A percentile compares a stretch with the other conserved stretches of the same genome.
phyloP scores from a whole-genome alignment of 495 filamentous ascomycete genomes.

The Letharia columbiana region DNA sequence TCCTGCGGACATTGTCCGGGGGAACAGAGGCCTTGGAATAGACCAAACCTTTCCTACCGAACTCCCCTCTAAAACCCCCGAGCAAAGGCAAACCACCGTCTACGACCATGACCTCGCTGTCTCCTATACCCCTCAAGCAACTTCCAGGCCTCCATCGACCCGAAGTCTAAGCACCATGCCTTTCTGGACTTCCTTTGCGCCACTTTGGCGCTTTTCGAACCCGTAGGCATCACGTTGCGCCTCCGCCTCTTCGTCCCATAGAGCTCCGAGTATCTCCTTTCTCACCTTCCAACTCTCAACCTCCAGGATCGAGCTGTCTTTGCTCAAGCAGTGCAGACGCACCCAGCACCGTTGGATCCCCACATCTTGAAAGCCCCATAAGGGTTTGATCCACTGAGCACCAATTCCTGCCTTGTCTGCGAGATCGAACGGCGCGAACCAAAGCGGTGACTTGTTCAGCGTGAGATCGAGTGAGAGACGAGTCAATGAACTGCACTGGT shows the following conservation, averaged over 20 bases:
- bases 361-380: slow-evolving; percentile 16
- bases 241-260: slow-evolving; percentile 18
- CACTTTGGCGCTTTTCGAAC: background rate
- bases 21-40: background rate
- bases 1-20: background rate
- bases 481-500: slow-evolving; percentile 10
- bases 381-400: slow-evolving; percentile 14
- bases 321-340: slow-evolving; percentile 8
- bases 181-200: background rate
- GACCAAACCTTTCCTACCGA: background rate
- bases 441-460: slow-evolving; percentile 15
- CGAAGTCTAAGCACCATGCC: slow-evolving; percentile 1
- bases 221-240: slow-evolving; percentile 15
- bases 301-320: slow-evolving; percentile 15
- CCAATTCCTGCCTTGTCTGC: background rate
- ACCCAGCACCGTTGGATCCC: slow-evolving; percentile 9
- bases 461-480: slow-evolving; percentile 18
- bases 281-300: slow-evolving; percentile 21
- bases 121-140: background rate
- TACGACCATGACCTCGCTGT: background rate
- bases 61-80: background rate
- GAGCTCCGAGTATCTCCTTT: slow-evolving; percentile 17
- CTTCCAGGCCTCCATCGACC: background rate
- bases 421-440: slow-evolving; percentile 10
- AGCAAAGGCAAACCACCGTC: background rate